Evolutionary conservation across 169 alveolate genomes (phyloP), one percentile per base, ranked within the genome.

Genomic region (Plasmodium blacklocki): DNA sequence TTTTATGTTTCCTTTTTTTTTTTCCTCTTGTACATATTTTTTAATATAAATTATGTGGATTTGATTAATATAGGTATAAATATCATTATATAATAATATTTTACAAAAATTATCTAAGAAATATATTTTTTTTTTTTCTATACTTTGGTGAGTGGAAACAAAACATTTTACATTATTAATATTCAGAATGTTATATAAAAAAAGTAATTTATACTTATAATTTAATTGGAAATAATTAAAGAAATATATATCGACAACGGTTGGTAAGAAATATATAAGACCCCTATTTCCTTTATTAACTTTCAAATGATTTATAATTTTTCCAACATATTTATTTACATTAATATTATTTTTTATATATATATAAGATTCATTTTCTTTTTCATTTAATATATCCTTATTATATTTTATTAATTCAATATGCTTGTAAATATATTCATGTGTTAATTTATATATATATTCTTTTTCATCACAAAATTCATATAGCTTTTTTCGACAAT

Each of bases 191-290:
- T 63, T 86, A 54, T 67, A 18, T 11, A 86, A 23, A 73, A 86
- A 86, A 45, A 86, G 39, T 59, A 86, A 47, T 72, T 86, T 86
- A 26, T 45, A 72, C 2, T 73, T 86, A 52, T 54, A 39, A 62
- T 73, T 70, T 59, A 86, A 72, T 59, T 70, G 50, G 59, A 86
- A 86, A 39, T 86, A 86, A 73, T 86, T 86, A 86, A 86, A 86
- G 39, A 70, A 71, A 59, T 23, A 86, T 26, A 86, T 86, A 47
- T 86, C 92, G 59, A 71, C 62, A 86, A 86, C 59, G 2, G 23
- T 70, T 63, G 50, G 88, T 60, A 86, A 52, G 1, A 87, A 86
- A 71, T 47, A 86, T 50, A 86, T 19, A 18, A 86, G 32, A 63
- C 73, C 73, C 6, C 70, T 14, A 86, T 86, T 86, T 18, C 66